phyloP scores from a whole-genome alignment of 202 grass and related monocot genomes.

The Setaria italica region DNA sequence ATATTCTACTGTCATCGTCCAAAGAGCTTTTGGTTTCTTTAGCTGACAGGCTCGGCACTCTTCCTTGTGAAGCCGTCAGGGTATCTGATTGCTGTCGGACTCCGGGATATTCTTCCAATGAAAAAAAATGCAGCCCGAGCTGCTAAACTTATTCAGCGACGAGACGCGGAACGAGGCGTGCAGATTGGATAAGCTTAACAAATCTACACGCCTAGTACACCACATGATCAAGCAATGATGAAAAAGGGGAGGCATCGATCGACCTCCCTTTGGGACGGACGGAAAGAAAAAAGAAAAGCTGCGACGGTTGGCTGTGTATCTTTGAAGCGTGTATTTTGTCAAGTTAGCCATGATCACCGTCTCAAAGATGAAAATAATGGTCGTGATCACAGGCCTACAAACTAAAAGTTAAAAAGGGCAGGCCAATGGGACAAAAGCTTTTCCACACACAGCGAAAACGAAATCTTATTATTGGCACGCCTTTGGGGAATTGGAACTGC shows the following conservation, averaged over 20 bases:
- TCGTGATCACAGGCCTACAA: conserved; percentile 16
- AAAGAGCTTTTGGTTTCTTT: neutral
- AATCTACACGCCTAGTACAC: neutral
- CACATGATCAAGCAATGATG: conserved; percentile 29
- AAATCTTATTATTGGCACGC: neutral
- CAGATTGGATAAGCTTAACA: conserved; percentile 17
- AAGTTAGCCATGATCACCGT: conserved; percentile 32
- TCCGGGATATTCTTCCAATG: neutral
- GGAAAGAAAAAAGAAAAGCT: neutral
- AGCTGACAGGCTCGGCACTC: neutral
- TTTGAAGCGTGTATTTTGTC: neutral
- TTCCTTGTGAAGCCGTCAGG: neutral
- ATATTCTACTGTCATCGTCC: neutral
- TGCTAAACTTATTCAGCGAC: neutral
- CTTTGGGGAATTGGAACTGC: conserved; percentile 10
- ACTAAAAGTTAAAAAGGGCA: neutral
- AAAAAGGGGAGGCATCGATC: neutral
- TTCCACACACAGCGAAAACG: conserved; percentile 1
- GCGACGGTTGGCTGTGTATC: neutral
- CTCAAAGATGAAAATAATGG: neutral
- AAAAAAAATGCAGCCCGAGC: neutral
- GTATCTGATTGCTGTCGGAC: conserved; percentile 30
- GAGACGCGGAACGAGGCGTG: conserved; percentile 27
- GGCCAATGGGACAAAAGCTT: conserved; percentile 31
- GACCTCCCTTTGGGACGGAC: conserved; percentile 34